A percentile compares a stretch with the other conserved stretches of the same genome.
These are phyloP conservation scores for Candida labiduridarum DNA, from an alignment of 1,139 yeast genomes.

Conservation along the genomic window DNA sequence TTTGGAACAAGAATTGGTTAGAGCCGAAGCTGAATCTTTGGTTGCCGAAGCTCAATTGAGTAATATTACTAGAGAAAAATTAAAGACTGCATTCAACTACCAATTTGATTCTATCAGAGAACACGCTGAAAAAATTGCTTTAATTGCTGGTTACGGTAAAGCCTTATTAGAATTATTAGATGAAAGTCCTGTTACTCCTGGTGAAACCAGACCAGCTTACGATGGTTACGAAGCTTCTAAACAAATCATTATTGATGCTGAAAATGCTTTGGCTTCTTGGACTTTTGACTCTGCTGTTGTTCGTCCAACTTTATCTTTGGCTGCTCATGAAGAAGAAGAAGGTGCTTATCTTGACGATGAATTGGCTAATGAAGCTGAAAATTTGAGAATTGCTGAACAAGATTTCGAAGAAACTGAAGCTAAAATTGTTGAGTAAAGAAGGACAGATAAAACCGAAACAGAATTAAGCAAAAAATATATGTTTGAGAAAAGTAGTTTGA, in stretches of 20 bases:
- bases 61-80: slow-evolving; percentile 95
- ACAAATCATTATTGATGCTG: slow-evolving; percentile 97
- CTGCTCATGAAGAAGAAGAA: slow-evolving; percentile 67
- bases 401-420: slow-evolving; percentile 35
- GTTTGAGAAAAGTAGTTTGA: slow-evolving; percentile 4
- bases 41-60: slow-evolving; percentile 99
- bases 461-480: not conserved
- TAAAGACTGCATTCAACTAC: slow-evolving; percentile 96
- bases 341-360: slow-evolving; percentile 58
- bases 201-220: slow-evolving; percentile 98
- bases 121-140: slow-evolving; percentile 93
- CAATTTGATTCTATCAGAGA: slow-evolving; percentile 96
- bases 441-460: not conserved
- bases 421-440: slow-evolving; percentile 8
- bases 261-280: slow-evolving; percentile 94
- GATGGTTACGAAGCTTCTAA: slow-evolving; percentile 98
- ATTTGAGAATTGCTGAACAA: slow-evolving; percentile 57
- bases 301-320: slow-evolving; percentile 88
- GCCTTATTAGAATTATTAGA: slow-evolving; percentile 93
- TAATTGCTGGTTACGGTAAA: slow-evolving; percentile 98
- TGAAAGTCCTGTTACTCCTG: slow-evolving; percentile 97
- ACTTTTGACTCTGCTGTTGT: slow-evolving; percentile 94
- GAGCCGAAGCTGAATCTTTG: slow-evolving; percentile 98
- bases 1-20: slow-evolving; percentile 95
- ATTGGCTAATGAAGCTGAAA: slow-evolving; percentile 55